Base-by-base conservation (phyloP, 1,284 basidiomycete species). In the Pseudozyma tsukubaensis region DNA sequence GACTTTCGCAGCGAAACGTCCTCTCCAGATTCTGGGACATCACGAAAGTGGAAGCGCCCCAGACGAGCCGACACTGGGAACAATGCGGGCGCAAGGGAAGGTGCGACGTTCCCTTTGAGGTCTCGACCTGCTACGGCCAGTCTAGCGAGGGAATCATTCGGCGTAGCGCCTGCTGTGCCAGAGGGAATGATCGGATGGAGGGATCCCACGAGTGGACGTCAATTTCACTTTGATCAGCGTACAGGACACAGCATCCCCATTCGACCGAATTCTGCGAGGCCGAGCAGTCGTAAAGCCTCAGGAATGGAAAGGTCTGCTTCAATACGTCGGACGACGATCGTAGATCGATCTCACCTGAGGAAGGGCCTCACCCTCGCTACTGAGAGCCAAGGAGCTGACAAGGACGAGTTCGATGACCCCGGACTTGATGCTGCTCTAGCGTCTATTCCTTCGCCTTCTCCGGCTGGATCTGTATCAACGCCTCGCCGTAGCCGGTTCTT, bases 171-270 rank as follows among this genome's bases (percentile, higher is more conserved):
- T n/a, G 12, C 39, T 14, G 39, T 34, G 10, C 57, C 61, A 6
- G 57, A 52, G 4, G 61, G 61, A 1, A 52, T 57, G 52, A 18
- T 60, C 1, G 67, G 44, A 16, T 60, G 60, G 61, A 19, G 61
- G 12, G 45, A 64, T 37, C 53, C 67, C 11, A 43, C 45, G 18
- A 64, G 40, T 7, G 67, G 67, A n/a, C 56, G 49, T 7, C 44
- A 53, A n/a, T 70, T 70, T 19, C 57, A 60, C 19, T 56, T 70
- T 16, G 67, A 70, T 55, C 52, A 47, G 32, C 61, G 67, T 10
- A 70, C 67, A 2, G 67, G 67, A 14, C 53, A 70, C 21, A 70
- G 61, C 44, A 29, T 63, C 14, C 35, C 67, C n/a, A 50, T 53
- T 1, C 24, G 39, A 18, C 29, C 48, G 16, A 24, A 24, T n/a